Evolutionary conservation across 257 asterid genomes (phyloP), one percentile per base, ranked within the genome.

Genomic region (Sherardia arvensis): DNA sequence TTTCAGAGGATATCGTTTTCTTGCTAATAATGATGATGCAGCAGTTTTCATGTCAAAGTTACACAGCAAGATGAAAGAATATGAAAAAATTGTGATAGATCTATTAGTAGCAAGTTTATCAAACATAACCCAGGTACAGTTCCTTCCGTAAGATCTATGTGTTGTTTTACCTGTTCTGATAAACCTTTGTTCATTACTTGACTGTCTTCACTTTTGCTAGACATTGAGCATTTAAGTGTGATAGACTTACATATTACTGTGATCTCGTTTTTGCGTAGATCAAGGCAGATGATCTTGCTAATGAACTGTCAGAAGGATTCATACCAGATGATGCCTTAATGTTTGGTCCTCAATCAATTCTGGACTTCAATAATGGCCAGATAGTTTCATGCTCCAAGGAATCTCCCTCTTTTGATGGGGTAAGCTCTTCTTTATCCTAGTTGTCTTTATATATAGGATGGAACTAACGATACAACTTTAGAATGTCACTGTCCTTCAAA

Each of bases 391-490:
- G 74, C 74, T 77, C 85, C 62, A 83, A 83, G 69, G 96, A 77
- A 55, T 84, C 96, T 56, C 90, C 83, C 68, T 87, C 95, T 0
- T 79, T 74, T 69, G 99, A 87, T 66, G 95, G 88, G 87, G 98
- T 88, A 79, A 64, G 78, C 70, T 53, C 40, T n/a, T 67, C 29
- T 32, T 51, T 20, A 7, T 63, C 21, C 43, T 28, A 58, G 0
- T 29, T 64, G 20, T 45, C 43, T 62, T n/a, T 26, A 7, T 45
- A 7, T 45, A 14, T 27, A 14, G 20, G 32, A 21, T 18, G 25
- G 57, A 4, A 56, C 9, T 34, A 4, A 49, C 1, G 48, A 56
- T 36, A 57, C 7, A 45, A 45, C 53, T 59, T n/a, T n/a, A n/a
- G n/a, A n/a, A n/a, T n/a, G n/a, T n/a, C n/a, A n/a, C 54, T 43